Conservation (phyloP, 768 basidiomycete species). For the Macrolepiota dolichaula region DNA sequence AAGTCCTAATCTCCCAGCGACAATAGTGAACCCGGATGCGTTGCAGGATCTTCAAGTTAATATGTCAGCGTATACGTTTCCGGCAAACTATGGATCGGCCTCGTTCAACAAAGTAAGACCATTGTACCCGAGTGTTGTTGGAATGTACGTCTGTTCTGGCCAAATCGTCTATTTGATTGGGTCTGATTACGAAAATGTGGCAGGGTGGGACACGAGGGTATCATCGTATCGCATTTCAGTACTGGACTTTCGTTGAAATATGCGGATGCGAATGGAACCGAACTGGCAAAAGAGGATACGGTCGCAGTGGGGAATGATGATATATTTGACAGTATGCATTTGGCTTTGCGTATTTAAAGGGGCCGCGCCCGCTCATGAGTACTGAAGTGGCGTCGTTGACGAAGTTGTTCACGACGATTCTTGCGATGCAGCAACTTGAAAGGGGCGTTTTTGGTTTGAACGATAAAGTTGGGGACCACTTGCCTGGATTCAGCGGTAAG, state of each 20-base stretch:
- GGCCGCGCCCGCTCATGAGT: neutral
- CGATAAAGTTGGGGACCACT: slow-evolving; percentile 18
- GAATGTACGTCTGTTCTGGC: slow-evolving; percentile 17
- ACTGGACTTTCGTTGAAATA: slow-evolving; percentile 21
- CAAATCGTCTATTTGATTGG: neutral
- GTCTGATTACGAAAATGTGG: neutral
- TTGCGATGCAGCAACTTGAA: slow-evolving; percentile 24
- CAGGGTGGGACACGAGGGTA: slow-evolving; percentile 21
- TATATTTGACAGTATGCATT: slow-evolving; percentile 23
- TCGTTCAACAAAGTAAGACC: slow-evolving; percentile 19
- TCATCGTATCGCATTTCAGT: slow-evolving; percentile 24
- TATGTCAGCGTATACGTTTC: slow-evolving; percentile 19
- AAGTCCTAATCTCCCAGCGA: neutral
- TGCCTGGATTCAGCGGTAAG: slow-evolving; percentile 24
- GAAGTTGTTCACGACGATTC: slow-evolving; percentile 25
- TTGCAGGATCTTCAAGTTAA: slow-evolving; percentile 20
- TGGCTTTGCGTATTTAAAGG: neutral
- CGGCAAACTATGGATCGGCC: slow-evolving; percentile 21
- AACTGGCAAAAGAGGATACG: slow-evolving; percentile 15
- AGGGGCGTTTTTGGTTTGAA: slow-evolving; percentile 17
- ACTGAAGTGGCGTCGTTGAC: slow-evolving; percentile 26
- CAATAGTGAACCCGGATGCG: slow-evolving; percentile 7
- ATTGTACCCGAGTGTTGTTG: slow-evolving; percentile 24
- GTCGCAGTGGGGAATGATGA: slow-evolving; percentile 19
- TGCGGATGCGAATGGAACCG: slow-evolving; percentile 21